Conservation (phyloP, 768 basidiomycete genomes). For the Dioszegia aurantiaca region DNA sequence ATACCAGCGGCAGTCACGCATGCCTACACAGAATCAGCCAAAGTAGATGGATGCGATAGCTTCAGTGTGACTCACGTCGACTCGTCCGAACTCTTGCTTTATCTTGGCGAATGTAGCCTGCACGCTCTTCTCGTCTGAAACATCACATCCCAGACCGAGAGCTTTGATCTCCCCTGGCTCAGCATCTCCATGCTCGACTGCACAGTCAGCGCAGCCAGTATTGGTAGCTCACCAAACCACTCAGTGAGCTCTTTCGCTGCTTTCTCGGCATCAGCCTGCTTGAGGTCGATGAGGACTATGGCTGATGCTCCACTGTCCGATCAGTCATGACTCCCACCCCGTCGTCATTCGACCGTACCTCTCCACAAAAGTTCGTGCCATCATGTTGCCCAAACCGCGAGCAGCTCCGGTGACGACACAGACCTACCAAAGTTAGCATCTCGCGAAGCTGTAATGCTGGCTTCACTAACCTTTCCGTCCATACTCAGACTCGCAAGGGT, state of each 20-base stretch:
- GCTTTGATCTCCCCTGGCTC: conserved; percentile 62
- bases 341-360: conserved; percentile 59
- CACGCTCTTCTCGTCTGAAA: conserved; percentile 76
- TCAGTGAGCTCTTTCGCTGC: conserved; percentile 69
- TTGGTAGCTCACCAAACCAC: conserved; percentile 55
- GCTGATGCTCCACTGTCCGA: conserved; percentile 68
- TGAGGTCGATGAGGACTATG: conserved; percentile 78
- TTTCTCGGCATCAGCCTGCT: conserved; percentile 63
- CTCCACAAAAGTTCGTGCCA: conserved; percentile 83
- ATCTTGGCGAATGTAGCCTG: conserved; percentile 67
- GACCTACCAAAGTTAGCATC: conserved; percentile 45
- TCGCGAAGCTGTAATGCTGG: not conserved
- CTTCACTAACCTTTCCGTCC: conserved; percentile 62
- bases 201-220: conserved; percentile 35
- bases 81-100: conserved; percentile 55
- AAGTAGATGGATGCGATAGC: not conserved
- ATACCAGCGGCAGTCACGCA: conserved; percentile 78
- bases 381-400: conserved; percentile 82
- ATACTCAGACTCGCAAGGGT: conserved; percentile 75
- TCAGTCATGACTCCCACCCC: conserved; percentile 5
- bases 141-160: conserved; percentile 80
- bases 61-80: conserved; percentile 48
- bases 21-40: conserved; percentile 53
- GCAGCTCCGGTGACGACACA: conserved; percentile 92
- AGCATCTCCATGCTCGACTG: conserved; percentile 57